These are phyloP conservation scores for Tylopilus sp. DNA, from an alignment of 768 basidiomycete species.

Conservation along the genomic window DNA sequence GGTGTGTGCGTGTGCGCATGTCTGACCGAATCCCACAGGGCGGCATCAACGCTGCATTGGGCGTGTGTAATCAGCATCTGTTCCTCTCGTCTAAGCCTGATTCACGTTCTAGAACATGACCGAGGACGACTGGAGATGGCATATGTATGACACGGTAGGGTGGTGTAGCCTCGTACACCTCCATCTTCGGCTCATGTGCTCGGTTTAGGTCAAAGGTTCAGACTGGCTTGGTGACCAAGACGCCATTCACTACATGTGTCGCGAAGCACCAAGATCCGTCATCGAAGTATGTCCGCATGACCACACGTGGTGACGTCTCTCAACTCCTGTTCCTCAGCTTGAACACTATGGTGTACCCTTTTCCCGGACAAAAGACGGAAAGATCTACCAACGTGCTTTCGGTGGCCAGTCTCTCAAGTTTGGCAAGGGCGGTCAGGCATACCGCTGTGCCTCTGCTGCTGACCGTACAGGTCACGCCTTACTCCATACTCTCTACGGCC, in stretches of 20 bases:
- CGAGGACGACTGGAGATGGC: constrained; percentile 99
- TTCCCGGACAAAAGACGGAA: constrained; percentile 96
- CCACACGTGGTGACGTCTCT: not conserved
- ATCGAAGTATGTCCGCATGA: constrained; percentile 61
- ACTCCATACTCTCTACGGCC: constrained; percentile 97
- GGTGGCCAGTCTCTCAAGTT: constrained; percentile 96
- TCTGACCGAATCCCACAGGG: constrained; percentile 49
- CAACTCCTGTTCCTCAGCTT: constrained; percentile 49
- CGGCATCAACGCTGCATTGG: constrained; percentile 96
- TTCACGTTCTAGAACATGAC: constrained; percentile 78
- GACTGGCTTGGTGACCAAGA: constrained; percentile 99
- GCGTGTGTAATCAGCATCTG: constrained; percentile 48
- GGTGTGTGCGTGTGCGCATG: not conserved
- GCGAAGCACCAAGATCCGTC: constrained; percentile 92
- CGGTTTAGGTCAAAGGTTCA: constrained; percentile 88
- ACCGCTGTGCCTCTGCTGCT: constrained; percentile 97
- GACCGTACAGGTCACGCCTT: constrained; percentile 99
- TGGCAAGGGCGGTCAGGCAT: constrained; percentile 98
- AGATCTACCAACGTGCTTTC: constrained; percentile 99
- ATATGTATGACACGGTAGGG: constrained; percentile 93
- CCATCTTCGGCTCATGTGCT: constrained; percentile 13
- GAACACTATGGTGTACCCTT: constrained; percentile 99
- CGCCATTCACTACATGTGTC: constrained; percentile 99
- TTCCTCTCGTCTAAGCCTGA: constrained; percentile 6
- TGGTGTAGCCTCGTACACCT: not conserved